Evolutionary conservation across 2,329 filamentous ascomycete genomes (phyloP).

Genomic region (Hirsutella rhossiliensis): DNA sequence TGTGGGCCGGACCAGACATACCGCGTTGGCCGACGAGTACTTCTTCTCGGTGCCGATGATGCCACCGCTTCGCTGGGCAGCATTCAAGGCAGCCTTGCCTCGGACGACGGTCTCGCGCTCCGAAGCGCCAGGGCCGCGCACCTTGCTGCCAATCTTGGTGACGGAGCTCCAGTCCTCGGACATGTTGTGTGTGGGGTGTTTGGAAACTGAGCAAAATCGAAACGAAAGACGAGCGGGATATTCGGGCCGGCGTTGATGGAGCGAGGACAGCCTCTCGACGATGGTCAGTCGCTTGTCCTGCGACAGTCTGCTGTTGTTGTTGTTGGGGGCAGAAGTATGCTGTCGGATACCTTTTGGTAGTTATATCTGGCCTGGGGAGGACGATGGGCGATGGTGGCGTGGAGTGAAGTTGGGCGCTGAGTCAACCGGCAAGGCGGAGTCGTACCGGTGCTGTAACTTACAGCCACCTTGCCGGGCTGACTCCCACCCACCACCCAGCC

Average conservation of each 20-base stretch:
- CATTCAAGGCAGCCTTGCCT: conserved; percentile 75
- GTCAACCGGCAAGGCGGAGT: conserved; percentile 23
- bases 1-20: conserved; percentile 10
- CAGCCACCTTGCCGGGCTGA: too few species aligned
- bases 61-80: conserved; percentile 68
- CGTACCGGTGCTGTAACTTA: background rate
- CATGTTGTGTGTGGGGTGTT: background rate
- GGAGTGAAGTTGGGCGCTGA: conserved; percentile 13
- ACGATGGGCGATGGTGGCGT: conserved; percentile 13
- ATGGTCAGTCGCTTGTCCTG: too few species aligned
- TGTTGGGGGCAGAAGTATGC: too few species aligned
- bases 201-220: background rate
- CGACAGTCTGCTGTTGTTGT: too few species aligned
- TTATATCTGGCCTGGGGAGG: too few species aligned
- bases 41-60: conserved; percentile 90
- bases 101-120: conserved; percentile 80
- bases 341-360: too few species aligned
- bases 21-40: conserved; percentile 57
- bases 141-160: conserved; percentile 90
- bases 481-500: too few species aligned
- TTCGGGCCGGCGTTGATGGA: background rate
- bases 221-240: background rate
- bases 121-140: conserved; percentile 50
- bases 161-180: conserved; percentile 63
- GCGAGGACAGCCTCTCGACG: too few species aligned